Percentiles rank a stretch among this genome's conserved stretches.
Conservation (phyloP, 176 grass and related monocot species). For the Zoysia pacifica region DNA sequence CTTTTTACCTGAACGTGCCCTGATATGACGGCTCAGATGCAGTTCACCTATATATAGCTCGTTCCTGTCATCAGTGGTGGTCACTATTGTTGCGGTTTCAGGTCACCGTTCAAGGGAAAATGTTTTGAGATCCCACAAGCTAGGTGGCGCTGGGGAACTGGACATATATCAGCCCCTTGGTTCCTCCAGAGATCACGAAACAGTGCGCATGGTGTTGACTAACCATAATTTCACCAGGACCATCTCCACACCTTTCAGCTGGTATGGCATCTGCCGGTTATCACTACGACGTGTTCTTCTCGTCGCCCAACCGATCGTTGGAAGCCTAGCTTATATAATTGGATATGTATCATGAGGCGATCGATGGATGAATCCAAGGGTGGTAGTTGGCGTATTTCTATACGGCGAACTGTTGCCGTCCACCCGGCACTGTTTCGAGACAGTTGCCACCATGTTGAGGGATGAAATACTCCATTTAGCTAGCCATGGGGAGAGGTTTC, state of each 20-base stretch:
- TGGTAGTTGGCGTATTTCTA: conserved; percentile 51
- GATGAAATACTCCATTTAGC: not conserved
- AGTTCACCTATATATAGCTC: not conserved
- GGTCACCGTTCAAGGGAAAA: conserved; percentile 28
- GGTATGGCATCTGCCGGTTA: not conserved
- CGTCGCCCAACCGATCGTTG: not conserved
- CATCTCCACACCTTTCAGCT: not conserved
- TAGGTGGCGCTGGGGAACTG: conserved; percentile 1
- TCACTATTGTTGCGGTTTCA: conserved; percentile 18
- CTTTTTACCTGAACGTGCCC: not conserved
- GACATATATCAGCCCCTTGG: not conserved
- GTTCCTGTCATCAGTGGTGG: not conserved
- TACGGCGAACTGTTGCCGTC: conserved; percentile 36
- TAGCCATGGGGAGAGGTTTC: too few relatives aligned
- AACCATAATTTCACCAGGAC: conserved; percentile 24
- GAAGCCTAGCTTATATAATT: conserved; percentile 31
- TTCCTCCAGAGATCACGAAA: conserved; percentile 9
- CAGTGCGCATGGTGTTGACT: not conserved
- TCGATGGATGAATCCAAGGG: conserved; percentile 34
- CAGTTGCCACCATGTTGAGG: conserved; percentile 1
- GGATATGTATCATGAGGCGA: conserved; percentile 27
- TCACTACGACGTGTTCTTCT: not conserved
- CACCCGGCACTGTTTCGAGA: not conserved
- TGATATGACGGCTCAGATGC: conserved; percentile 5
- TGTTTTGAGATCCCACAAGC: conserved; percentile 3